Evolutionary conservation across 441 rosid genomes (phyloP), one percentile per base, ranked within the genome.

Genomic region (Rhodomyrtus psidioides): DNA sequence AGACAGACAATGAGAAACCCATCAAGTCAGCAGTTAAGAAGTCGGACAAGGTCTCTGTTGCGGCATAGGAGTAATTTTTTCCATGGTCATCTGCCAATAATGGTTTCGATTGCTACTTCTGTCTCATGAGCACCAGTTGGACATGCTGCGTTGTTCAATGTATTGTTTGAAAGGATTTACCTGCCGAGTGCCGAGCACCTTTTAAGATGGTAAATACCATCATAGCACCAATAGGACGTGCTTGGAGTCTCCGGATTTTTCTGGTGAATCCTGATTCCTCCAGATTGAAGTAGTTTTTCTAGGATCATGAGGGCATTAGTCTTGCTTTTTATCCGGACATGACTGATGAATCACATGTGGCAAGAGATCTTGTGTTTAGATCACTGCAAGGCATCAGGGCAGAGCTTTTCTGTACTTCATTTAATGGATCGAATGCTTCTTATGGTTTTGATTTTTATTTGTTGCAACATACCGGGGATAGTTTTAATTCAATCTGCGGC

Each of bases 31-130:
- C 89, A 57, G 85, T 62, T 51, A 87, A 86, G 91, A 92, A 92
- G 85, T 89, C 91, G 27, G 92, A 91, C 84, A 92, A 93, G 86
- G 92, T 89, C 55, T 92, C 92, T 28, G 88, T 91, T 81, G 91
- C 94, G 85, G 92, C 94, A 82, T 95, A 91, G 90, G 79, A 87
- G 54, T 82, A 60, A 70, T 39, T 84, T 53, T 89, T 82, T 46
- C 84, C 53, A 7, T 46, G 82, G 28, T 74, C 26, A 53, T 55
- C 81, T 53, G 34, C 76, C 46, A 92, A 90, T 89, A 84, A 86
- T 82, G 85, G 81, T 81, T 81, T 53, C 57, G 26, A 27, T 2
- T 81, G 39, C 42, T 44, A 81, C 24, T 53, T 81, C 83, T 49
- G 56, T 8, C 13, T 53, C 49, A 39, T 70, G n/a, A 42, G 79